Evolutionary conservation across 345 rosid species (phyloP).

Genomic region (Gynandropsis gynandra): DNA sequence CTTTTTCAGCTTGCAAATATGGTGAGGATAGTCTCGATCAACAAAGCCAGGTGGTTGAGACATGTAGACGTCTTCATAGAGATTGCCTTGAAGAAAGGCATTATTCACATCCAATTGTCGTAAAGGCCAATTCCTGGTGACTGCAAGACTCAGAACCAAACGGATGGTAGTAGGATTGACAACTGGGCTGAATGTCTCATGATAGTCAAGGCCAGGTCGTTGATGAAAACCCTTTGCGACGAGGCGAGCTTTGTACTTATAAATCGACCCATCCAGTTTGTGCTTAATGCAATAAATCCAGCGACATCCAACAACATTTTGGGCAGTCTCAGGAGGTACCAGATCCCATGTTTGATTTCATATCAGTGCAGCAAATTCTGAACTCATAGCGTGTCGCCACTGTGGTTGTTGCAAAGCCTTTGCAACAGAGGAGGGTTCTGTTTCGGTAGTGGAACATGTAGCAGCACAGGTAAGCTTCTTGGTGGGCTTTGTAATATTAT

Average conservation of each 20-base stretch:
- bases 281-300: constrained; percentile 4
- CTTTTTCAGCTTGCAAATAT: not conserved
- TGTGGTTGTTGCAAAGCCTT: not conserved
- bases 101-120: constrained; percentile 4
- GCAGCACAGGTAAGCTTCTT: not conserved
- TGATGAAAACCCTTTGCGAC: constrained; percentile 2
- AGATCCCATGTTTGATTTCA: not conserved
- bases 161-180: constrained; percentile 12
- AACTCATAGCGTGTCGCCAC: not conserved
- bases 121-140: not conserved
- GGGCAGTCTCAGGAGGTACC: not conserved
- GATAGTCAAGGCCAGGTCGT: not conserved
- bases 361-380: not conserved
- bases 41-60: not conserved
- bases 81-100: not conserved
- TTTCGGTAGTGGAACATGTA: too few relatives aligned
- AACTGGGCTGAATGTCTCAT: not conserved
- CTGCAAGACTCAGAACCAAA: not conserved
- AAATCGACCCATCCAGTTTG: not conserved
- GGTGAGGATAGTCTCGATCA: not conserved
- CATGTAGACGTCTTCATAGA: not conserved
- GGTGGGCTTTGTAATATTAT: too few relatives aligned
- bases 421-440: too few relatives aligned
- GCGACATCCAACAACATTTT: constrained; percentile 3
- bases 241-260: not conserved